Percentiles rank a stretch among this genome's conserved stretches.
Conservation (phyloP, 768 basidiomycete genomes). For the Suillus occidentalis region DNA sequence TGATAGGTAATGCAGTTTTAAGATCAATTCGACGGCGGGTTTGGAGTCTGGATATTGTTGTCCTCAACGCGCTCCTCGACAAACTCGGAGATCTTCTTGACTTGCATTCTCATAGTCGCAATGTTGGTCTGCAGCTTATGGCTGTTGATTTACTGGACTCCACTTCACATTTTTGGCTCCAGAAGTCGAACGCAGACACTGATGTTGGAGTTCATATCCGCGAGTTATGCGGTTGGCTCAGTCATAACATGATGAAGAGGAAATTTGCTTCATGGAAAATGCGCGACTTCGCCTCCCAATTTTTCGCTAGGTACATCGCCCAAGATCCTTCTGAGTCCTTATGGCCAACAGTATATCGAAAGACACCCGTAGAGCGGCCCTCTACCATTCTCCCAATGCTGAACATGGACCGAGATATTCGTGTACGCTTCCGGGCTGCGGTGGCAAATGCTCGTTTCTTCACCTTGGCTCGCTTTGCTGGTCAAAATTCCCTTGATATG, state of each 20-base stretch:
- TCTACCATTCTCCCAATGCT: conserved; percentile 50
- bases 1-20: conserved; percentile 58
- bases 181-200: conserved; percentile 25
- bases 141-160: conserved; percentile 62
- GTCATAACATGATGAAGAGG: conserved; percentile 38
- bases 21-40: conserved; percentile 52
- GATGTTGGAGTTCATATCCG: conserved; percentile 47
- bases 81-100: conserved; percentile 52
- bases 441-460: conserved; percentile 60
- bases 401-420: conserved; percentile 71
- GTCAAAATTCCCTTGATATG: conserved; percentile 32
- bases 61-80: conserved; percentile 54
- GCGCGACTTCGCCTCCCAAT: conserved; percentile 61
- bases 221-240: conserved; percentile 55
- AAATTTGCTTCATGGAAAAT: conserved; percentile 62
- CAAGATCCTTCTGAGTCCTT: conserved; percentile 52
- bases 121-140: conserved; percentile 52
- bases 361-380: conserved; percentile 37
- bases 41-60: conserved; percentile 50
- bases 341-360: conserved; percentile 42
- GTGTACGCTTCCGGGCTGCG: conserved; percentile 80
- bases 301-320: conserved; percentile 65
- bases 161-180: conserved; percentile 61
- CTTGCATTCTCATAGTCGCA: conserved; percentile 55
- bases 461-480: conserved; percentile 41